Evolutionary conservation across 768 basidiomycete genomes (phyloP).

Genomic region (Agaricus blazei): DNA sequence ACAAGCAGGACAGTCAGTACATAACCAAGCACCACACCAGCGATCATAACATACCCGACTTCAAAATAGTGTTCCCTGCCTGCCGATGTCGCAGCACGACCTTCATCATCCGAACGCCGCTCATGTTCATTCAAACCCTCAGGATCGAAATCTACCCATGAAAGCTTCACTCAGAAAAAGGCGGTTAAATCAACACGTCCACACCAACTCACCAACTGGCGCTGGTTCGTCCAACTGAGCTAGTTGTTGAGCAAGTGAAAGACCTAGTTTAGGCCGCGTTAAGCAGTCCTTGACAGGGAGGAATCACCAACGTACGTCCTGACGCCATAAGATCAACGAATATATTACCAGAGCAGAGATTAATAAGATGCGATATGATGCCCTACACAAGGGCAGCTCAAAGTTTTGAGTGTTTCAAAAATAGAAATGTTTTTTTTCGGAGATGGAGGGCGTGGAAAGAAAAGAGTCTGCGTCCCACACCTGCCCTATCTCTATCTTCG

Average conservation of each 20-base stretch:
- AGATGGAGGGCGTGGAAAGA: no score
- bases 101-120: conserved; percentile 33
- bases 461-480: no score
- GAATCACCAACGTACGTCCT: conserved; percentile 15
- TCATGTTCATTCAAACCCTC: conserved; percentile 60
- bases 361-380: not conserved
- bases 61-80: conserved; percentile 77
- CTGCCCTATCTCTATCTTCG: no score
- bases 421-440: no score
- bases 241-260: conserved; percentile 76
- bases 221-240: conserved; percentile 70
- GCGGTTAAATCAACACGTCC: not conserved
- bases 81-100: conserved; percentile 29
- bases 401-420: no score
- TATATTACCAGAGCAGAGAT: not conserved
- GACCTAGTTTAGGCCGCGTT: conserved; percentile 20
- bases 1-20: not conserved
- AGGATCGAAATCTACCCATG: conserved; percentile 60
- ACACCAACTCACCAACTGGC: conserved; percentile 50
- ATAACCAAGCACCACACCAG: not conserved
- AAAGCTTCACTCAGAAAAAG: not conserved
- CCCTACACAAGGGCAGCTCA: not conserved
- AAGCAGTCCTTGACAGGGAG: not conserved
- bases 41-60: conserved; percentile 57
- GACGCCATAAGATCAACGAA: conserved; percentile 11